phyloP scores from a whole-genome alignment of 1,139 yeast genomes.

The Saccharomyces hybrid region DNA sequence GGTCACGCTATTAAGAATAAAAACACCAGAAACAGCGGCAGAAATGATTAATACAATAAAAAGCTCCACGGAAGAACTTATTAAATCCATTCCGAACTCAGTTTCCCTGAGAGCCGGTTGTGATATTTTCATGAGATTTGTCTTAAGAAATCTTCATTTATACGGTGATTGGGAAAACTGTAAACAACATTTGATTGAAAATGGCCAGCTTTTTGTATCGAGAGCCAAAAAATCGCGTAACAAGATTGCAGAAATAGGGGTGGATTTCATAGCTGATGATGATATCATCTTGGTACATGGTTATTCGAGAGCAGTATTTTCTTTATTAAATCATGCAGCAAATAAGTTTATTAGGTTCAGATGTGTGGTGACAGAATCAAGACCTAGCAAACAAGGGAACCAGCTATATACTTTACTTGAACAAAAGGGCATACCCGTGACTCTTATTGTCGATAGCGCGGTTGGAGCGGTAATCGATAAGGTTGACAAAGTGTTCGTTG shows the following conservation, averaged over 20 bases:
- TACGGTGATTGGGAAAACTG: conserved; percentile 97
- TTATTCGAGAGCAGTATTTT: conserved; percentile 81
- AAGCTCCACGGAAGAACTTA: conserved; percentile 65
- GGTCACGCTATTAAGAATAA: conserved; percentile 70
- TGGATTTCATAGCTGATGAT: conserved; percentile 87
- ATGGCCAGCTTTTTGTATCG: conserved; percentile 85
- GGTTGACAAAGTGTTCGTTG: conserved; percentile 88
- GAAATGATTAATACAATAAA: conserved; percentile 80
- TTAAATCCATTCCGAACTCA: conserved; percentile 77
- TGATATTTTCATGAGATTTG: conserved; percentile 91
- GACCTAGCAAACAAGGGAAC: conserved; percentile 78
- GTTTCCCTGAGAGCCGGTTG: conserved; percentile 95
- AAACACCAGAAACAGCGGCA: conserved; percentile 88
- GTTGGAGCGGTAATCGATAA: conserved; percentile 90
- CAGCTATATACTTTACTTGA: conserved; percentile 65
- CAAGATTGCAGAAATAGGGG: conserved; percentile 81
- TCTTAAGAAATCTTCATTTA: conserved; percentile 76
- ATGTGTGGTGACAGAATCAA: conserved; percentile 87
- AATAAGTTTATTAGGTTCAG: conserved; percentile 70
- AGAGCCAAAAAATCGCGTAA: conserved; percentile 88
- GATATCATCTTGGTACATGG: conserved; percentile 89
- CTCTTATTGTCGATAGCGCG: conserved; percentile 84
- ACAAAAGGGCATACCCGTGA: conserved; percentile 81
- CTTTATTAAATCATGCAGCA: conserved; percentile 69
- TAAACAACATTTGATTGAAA: conserved; percentile 77